phyloP scores from a whole-genome alignment of 2,329 filamentous ascomycete species.

The Colletotrichum coccodes region DNA sequence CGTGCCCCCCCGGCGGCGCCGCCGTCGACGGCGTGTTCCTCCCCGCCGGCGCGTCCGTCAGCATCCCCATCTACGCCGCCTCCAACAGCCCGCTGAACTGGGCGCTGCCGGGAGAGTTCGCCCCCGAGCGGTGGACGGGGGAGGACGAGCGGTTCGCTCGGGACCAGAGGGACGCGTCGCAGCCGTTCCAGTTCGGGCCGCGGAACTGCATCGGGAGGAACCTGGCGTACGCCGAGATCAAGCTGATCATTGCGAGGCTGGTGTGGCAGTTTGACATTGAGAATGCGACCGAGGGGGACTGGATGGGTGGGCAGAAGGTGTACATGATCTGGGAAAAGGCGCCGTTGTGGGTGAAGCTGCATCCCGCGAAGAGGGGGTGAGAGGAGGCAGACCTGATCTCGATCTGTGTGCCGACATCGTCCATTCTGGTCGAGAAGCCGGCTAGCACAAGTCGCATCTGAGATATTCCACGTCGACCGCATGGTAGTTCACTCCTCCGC shows the following conservation, averaged over 20 bases:
- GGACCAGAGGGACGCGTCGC: constrained; percentile 52
- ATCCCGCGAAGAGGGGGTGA: background rate
- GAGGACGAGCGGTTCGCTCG: background rate
- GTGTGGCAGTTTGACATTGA: constrained; percentile 57
- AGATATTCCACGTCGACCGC: no score
- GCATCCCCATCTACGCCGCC: constrained; percentile 29
- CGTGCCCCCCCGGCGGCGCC: background rate
- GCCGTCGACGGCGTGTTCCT: constrained; percentile 39
- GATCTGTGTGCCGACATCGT: no score
- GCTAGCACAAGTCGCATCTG: no score
- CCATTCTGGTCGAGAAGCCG: no score
- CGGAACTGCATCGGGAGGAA: constrained; percentile 61
- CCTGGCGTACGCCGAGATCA: constrained; percentile 59
- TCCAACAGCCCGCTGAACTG: constrained; percentile 44
- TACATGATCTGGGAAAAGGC: constrained; percentile 10
- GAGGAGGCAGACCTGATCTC: background rate
- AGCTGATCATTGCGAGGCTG: constrained; percentile 54
- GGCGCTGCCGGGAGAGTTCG: constrained; percentile 53
- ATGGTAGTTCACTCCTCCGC: no score
- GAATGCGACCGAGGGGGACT: constrained; percentile 46
- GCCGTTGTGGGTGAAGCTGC: constrained; percentile 6
- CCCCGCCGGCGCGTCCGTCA: constrained; percentile 46
- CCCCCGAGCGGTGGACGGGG: constrained; percentile 56
- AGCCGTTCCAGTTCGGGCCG: constrained; percentile 59
- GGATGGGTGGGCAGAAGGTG: constrained; percentile 41